These are phyloP conservation scores for Fusarium tricinctum DNA, from an alignment of 2,329 filamentous ascomycete genomes.

Conservation along the genomic window DNA sequence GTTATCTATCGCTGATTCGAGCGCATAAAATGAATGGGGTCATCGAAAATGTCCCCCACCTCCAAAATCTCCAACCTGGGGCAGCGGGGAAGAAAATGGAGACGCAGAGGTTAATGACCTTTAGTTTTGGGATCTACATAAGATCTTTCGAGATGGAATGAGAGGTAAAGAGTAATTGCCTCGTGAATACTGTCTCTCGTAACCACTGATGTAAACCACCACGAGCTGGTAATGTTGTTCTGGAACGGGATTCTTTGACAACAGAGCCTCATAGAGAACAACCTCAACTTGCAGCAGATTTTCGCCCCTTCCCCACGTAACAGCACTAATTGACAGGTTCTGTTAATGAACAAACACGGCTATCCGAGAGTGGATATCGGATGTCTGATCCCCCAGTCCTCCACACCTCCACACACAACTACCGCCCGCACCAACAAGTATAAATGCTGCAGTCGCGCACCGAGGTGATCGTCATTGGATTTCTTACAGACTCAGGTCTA, in stretches of 20 bases:
- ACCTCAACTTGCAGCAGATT: conserved; percentile 3
- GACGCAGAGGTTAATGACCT: not conserved
- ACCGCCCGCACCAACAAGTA: conserved; percentile 5
- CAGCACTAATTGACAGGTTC: conserved; percentile 1
- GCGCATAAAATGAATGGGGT: conserved; percentile 24
- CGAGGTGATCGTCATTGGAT: not conserved
- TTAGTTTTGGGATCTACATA: too few relatives aligned
- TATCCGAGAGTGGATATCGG: conserved; percentile 21
- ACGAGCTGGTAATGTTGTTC: too few relatives aligned
- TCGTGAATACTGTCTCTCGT: too few relatives aligned
- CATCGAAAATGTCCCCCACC: conserved; percentile 3
- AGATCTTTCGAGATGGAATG: not conserved
- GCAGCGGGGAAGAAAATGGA: not conserved
- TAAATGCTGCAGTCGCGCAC: conserved; percentile 27
- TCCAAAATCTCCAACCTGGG: conserved; percentile 9
- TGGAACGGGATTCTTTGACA: too few relatives aligned
- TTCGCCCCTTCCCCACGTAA: conserved; percentile 5
- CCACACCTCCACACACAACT: conserved; percentile 1
- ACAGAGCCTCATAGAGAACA: conserved; percentile 24
- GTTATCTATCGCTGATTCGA: not conserved
- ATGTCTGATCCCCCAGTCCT: conserved; percentile 10
- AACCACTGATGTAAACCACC: too few relatives aligned
- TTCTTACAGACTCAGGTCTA: rapidly evolving
- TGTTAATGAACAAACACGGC: conserved; percentile 3
- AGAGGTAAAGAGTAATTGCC: too few relatives aligned